A percentile compares a stretch with the other conserved stretches of the same genome.
phyloP scores from a whole-genome alignment of 2,329 filamentous ascomycete species.

The Neofusicoccum umdonicola region DNA sequence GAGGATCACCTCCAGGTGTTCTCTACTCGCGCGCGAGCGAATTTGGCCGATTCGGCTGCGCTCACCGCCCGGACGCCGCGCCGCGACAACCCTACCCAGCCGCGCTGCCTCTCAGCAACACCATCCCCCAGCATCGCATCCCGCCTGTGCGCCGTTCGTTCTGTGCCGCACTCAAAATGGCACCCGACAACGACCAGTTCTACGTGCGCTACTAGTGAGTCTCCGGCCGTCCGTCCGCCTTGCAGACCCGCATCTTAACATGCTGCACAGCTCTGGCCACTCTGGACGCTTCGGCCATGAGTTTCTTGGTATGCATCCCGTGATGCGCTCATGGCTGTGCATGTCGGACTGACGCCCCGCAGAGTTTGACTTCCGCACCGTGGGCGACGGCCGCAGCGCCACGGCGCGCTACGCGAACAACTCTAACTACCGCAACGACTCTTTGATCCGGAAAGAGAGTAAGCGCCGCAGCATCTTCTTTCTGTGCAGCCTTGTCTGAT shows the following conservation, averaged over 20 bases:
- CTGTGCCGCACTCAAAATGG: conserved; percentile 45
- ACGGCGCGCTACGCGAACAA: conserved; percentile 98
- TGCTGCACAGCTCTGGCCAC: conserved; percentile 76
- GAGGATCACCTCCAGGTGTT: conserved; percentile 19
- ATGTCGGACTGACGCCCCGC: conserved; percentile 1
- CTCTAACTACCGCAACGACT: conserved; percentile 98
- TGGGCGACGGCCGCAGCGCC: conserved; percentile 89
- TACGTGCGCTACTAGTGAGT: conserved; percentile 97
- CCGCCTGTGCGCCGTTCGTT: conserved; percentile 22
- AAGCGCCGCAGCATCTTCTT: conserved; percentile 37
- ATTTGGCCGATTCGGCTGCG: conserved; percentile 16
- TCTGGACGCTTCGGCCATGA: conserved; percentile 97
- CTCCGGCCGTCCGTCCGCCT: conserved; percentile 28
- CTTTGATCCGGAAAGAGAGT: conserved; percentile 99
- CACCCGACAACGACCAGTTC: conserved; percentile 75
- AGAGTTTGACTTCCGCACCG: conserved; percentile 96
- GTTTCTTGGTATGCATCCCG: conserved; percentile 69
- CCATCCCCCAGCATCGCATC: conserved; percentile 10
- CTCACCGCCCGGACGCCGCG: conserved; percentile 16
- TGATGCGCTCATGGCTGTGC: conserved; percentile 19
- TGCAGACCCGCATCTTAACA: conserved; percentile 33
- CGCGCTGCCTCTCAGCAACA: conserved; percentile 15
- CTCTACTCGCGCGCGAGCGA: conserved; percentile 11
- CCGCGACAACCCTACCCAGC: conserved; percentile 14
- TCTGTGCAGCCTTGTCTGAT: background rate